These are phyloP conservation scores for Terfezia claveryi DNA, from an alignment of 495 filamentous ascomycete genomes.

Conservation along the genomic window DNA sequence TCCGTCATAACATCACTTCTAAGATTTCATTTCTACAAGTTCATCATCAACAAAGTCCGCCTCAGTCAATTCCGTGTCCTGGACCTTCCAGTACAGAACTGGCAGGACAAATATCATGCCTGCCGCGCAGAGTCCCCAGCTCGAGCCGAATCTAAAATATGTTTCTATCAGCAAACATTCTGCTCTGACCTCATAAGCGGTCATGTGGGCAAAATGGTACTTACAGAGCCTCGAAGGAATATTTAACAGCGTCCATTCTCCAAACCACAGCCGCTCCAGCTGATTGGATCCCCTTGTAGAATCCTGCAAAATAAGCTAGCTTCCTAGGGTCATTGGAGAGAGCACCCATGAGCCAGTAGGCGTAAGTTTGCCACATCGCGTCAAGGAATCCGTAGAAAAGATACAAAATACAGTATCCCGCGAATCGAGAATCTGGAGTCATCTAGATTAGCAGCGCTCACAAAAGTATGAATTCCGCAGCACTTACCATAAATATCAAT, in stretches of 20 bases:
- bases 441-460: no score
- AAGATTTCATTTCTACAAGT: background rate
- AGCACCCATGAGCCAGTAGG: slow-evolving; percentile 49
- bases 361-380: slow-evolving; percentile 23
- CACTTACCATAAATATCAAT: slow-evolving; percentile 19
- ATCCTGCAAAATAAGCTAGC: slow-evolving; percentile 79
- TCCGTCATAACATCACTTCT: background rate
- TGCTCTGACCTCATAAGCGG: background rate
- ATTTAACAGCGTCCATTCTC: slow-evolving; percentile 44
- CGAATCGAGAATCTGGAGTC: slow-evolving; percentile 31
- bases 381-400: slow-evolving; percentile 89
- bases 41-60: slow-evolving; percentile 10
- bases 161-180: slow-evolving; percentile 1
- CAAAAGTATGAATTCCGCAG: background rate
- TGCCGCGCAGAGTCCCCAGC: slow-evolving; percentile 15
- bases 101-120: slow-evolving; percentile 16
- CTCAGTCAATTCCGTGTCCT: slow-evolving; percentile 17
- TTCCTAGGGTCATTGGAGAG: slow-evolving; percentile 79
- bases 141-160: slow-evolving; percentile 10
- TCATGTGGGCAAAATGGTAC: background rate
- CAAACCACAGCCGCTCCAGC: slow-evolving; percentile 80
- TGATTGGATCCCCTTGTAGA: slow-evolving; percentile 94
- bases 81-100: slow-evolving; percentile 15
- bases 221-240: slow-evolving; percentile 40
- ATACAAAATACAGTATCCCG: slow-evolving; percentile 75